A percentile compares a stretch with the other conserved stretches of the same genome.
phyloP scores from a whole-genome alignment of 164 flowering plant genomes.

The Saururus chinensis region DNA sequence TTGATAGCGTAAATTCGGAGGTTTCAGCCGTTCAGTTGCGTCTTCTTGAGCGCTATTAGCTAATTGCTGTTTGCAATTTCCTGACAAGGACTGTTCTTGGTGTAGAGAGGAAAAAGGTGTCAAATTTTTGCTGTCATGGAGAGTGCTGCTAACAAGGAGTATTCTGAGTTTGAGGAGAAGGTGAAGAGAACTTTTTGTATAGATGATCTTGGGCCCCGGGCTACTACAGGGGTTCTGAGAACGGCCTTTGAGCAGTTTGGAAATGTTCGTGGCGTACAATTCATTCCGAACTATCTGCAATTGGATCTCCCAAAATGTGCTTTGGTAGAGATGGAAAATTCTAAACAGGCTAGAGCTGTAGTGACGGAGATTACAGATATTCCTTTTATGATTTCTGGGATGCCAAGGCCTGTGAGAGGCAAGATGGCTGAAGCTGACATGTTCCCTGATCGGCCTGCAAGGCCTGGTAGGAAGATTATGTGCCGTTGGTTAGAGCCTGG shows the following conservation, averaged over 20 bases:
- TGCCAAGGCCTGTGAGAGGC: slow-evolving; percentile 80
- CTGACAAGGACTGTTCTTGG: too few species aligned
- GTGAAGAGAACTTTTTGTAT: slow-evolving; percentile 56
- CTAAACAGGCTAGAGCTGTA: slow-evolving; percentile 29
- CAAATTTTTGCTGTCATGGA: slow-evolving; percentile 9
- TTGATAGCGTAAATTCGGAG: too few species aligned
- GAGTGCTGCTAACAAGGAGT: slow-evolving; percentile 21
- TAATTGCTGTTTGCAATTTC: too few species aligned
- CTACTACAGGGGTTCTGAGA: slow-evolving; percentile 39
- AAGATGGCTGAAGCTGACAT: slow-evolving; percentile 40
- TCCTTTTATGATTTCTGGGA: slow-evolving; percentile 77
- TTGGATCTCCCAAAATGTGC: slow-evolving; percentile 30
- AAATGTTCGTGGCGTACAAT: slow-evolving; percentile 32
- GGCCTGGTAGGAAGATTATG: slow-evolving; percentile 35
- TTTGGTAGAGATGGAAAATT: slow-evolving; percentile 61
- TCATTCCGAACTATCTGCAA: slow-evolving; percentile 52
- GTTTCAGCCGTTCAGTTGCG: too few species aligned
- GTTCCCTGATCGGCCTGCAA: slow-evolving; percentile 56
- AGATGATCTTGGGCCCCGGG: slow-evolving; percentile 56
- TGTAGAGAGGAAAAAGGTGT: too few species aligned
- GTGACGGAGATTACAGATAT: slow-evolving; percentile 11
- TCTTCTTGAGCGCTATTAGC: too few species aligned
- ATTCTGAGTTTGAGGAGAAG: slow-evolving; percentile 47
- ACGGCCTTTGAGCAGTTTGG: slow-evolving; percentile 72
- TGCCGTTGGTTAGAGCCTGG: slow-evolving; percentile 42